These are phyloP conservation scores for Puccinia novopanici DNA, from an alignment of 1,284 basidiomycete species.

Conservation along the genomic window DNA sequence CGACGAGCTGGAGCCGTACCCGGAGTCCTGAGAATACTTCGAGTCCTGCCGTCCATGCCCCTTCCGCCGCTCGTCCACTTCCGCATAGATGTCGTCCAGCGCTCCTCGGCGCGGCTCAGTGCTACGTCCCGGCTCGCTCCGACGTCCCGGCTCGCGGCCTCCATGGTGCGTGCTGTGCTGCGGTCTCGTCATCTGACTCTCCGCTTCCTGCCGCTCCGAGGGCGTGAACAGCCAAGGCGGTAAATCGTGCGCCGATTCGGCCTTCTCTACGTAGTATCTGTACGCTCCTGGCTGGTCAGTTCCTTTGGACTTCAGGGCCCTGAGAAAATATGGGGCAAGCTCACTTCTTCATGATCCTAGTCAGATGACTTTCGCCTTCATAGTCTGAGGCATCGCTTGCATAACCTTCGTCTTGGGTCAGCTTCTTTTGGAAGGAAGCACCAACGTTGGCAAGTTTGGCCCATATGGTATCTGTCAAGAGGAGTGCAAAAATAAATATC, in stretches of 20 bases:
- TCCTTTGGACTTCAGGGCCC: too few species aligned
- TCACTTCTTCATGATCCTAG: conserved; percentile 50
- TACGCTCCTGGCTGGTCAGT: background rate
- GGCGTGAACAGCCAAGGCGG: conserved; percentile 40
- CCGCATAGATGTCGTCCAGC: conserved; percentile 28
- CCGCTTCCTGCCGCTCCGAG: conserved; percentile 19
- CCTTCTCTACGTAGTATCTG: conserved; percentile 38
- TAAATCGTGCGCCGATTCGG: conserved; percentile 40
- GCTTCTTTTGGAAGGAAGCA: conserved; percentile 41
- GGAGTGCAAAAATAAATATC: background rate
- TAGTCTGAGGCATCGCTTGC: conserved; percentile 48
- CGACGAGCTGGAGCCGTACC: conserved; percentile 38
- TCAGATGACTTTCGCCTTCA: conserved; percentile 50
- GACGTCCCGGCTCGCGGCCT: background rate
- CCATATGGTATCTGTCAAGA: conserved; percentile 34
- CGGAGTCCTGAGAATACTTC: conserved; percentile 43
- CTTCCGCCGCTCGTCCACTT: background rate
- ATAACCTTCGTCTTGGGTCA: conserved; percentile 44
- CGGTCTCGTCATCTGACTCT: background rate
- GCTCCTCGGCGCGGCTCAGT: background rate
- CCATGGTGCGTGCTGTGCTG: background rate
- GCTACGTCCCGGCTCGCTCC: background rate
- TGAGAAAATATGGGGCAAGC: background rate
- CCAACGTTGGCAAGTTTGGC: conserved; percentile 36
- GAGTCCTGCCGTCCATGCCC: conserved; percentile 4